Percentiles rank a stretch among this genome's conserved stretches.
phyloP scores from a whole-genome alignment of 805 yeast species.

The Torulaspora delbrueckii region DNA sequence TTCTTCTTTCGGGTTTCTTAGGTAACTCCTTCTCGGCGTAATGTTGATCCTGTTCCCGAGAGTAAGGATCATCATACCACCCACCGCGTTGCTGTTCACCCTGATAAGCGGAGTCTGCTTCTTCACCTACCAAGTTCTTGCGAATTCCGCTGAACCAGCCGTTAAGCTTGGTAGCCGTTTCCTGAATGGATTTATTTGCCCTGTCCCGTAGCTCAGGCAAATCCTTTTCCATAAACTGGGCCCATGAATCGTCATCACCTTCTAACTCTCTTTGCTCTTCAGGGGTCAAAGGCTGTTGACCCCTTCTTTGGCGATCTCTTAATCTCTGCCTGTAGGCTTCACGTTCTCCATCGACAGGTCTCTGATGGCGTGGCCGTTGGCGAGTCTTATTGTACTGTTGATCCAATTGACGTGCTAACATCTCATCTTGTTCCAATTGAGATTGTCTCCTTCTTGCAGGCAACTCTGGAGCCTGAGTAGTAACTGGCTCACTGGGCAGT shows the following conservation, averaged over 20 bases:
- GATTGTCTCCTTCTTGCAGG: conserved; percentile 32
- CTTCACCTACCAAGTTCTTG: conserved; percentile 20
- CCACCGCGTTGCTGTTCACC: background rate
- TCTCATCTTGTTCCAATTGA: conserved; percentile 71
- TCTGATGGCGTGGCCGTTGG: conserved; percentile 10
- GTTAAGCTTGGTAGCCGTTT: conserved; percentile 68
- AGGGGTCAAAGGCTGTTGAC: conserved; percentile 11
- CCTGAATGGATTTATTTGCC: conserved; percentile 71
- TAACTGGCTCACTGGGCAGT: conserved; percentile 38
- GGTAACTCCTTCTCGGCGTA: conserved; percentile 6
- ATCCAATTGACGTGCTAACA: conserved; percentile 75
- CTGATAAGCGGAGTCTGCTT: background rate
- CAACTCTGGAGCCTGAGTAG: conserved; percentile 24
- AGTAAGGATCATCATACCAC: conserved; percentile 7
- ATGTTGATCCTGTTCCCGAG: conserved; percentile 1
- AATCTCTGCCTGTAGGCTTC: conserved; percentile 29
- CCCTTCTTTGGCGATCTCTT: conserved; percentile 25
- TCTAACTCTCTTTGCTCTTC: conserved; percentile 18
- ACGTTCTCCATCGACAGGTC: conserved; percentile 14
- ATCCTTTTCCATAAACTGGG: conserved; percentile 54
- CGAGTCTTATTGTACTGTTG: conserved; percentile 45
- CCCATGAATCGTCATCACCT: conserved; percentile 47
- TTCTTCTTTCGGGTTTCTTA: conserved; percentile 22
- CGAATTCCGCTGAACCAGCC: conserved; percentile 68
- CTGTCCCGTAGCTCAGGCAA: conserved; percentile 59